These are phyloP conservation scores for Cladophialophora chaetospira DNA, from an alignment of 2,329 filamentous ascomycete genomes.

Conservation along the genomic window DNA sequence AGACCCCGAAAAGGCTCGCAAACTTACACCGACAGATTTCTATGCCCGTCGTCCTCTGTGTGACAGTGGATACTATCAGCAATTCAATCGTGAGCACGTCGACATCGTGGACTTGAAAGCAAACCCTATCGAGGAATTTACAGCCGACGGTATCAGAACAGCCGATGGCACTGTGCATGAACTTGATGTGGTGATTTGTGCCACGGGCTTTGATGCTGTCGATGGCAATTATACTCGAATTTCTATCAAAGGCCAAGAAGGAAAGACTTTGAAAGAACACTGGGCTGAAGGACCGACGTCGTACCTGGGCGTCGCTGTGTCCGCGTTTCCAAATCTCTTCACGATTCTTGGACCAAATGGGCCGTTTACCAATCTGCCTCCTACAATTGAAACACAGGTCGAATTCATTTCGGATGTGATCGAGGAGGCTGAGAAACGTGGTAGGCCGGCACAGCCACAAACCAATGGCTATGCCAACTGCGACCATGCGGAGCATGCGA, in stretches of 20 bases:
- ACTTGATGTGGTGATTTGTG: conserved; percentile 34
- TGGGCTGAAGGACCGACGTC: conserved; percentile 40
- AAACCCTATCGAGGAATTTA: not conserved
- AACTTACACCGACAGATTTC: not conserved
- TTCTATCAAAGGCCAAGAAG: conserved; percentile 45
- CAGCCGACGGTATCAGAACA: not conserved
- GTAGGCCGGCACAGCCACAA: no score
- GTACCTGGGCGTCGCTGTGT: conserved; percentile 44
- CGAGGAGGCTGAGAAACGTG: not conserved
- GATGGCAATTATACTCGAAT: conserved; percentile 37
- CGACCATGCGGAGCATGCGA: not conserved
- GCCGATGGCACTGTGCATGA: conserved; percentile 32
- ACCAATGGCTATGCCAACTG: not conserved
- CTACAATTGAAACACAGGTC: conserved; percentile 57
- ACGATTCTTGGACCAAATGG: conserved; percentile 55
- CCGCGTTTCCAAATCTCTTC: conserved; percentile 53
- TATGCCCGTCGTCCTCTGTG: not conserved
- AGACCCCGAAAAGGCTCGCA: conserved; percentile 4
- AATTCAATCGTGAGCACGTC: not conserved
- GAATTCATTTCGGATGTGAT: conserved; percentile 44
- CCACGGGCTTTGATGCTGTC: conserved; percentile 35
- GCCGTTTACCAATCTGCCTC: conserved; percentile 59
- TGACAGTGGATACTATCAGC: not conserved
- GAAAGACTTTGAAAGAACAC: conserved; percentile 38
- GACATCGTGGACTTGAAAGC: not conserved